phyloP scores from a whole-genome alignment of 1,284 basidiomycete genomes.

The Papiliotrema nemorosa region DNA sequence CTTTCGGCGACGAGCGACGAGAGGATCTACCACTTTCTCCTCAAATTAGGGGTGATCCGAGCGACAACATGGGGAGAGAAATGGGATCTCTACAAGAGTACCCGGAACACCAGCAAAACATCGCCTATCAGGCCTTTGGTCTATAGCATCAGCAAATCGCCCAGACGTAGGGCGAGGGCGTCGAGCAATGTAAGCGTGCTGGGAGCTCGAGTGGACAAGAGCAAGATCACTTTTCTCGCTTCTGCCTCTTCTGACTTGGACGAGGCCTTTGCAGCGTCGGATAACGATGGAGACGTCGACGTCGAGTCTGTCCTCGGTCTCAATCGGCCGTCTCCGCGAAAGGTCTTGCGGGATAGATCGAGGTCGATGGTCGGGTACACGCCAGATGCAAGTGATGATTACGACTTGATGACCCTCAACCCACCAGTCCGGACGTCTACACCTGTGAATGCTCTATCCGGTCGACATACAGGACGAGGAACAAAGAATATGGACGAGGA shows the following conservation, averaged over 20 bases:
- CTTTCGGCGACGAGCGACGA: constrained; percentile 34
- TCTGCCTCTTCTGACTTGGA: constrained; percentile 43
- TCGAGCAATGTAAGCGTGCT: neutral
- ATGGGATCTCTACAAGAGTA: constrained; percentile 43
- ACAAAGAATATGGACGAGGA: too few species aligned
- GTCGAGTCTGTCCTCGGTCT: constrained; percentile 1
- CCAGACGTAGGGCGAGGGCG: too few species aligned
- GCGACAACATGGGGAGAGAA: constrained; percentile 46
- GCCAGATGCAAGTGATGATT: constrained; percentile 20
- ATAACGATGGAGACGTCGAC: constrained; percentile 13
- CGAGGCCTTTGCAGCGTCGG: constrained; percentile 29
- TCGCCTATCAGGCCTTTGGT: neutral
- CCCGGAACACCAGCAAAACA: neutral
- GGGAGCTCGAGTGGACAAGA: constrained; percentile 8
- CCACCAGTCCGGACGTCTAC: constrained; percentile 35
- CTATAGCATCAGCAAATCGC: neutral
- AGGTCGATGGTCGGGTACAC: constrained; percentile 29
- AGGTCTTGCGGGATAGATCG: constrained; percentile 3
- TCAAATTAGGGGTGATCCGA: constrained; percentile 45
- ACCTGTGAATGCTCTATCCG: constrained; percentile 19
- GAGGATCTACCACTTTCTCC: constrained; percentile 45
- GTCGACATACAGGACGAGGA: neutral
- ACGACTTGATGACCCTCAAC: constrained; percentile 19
- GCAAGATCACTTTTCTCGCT: constrained; percentile 40
- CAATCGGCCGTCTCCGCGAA: constrained; percentile 12